Evolutionary conservation across 2,329 filamentous ascomycete species (phyloP).

Genomic region (Zasmidium cellare): DNA sequence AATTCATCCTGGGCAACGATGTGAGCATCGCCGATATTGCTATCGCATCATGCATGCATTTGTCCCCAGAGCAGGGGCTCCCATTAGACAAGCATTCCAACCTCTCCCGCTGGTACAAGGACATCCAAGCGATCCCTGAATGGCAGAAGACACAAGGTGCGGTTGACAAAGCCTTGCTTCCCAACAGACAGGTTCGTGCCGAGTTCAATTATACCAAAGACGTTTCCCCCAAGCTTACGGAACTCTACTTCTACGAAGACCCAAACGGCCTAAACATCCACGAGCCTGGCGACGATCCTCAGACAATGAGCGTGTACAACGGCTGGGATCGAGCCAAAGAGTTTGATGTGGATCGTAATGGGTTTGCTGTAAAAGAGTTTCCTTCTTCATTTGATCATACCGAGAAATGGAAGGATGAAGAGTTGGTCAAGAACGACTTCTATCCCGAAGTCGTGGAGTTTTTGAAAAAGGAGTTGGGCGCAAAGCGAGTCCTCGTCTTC

Average conservation of each 20-base stretch:
- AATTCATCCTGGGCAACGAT: conserved; percentile 39
- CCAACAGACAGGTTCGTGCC: conserved; percentile 40
- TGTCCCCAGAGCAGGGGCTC: conserved; percentile 36
- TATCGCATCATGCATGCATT: conserved; percentile 42
- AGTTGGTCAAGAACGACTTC: conserved; percentile 42
- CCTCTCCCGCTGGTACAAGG: conserved; percentile 40
- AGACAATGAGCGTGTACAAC: conserved; percentile 43
- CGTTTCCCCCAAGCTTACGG: conserved; percentile 37
- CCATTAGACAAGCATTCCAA: conserved; percentile 42
- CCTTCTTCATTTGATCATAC: conserved; percentile 4
- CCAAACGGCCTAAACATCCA: conserved; percentile 42
- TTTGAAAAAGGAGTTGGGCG: conserved; percentile 47
- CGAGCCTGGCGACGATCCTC: conserved; percentile 40
- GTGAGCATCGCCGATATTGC: conserved; percentile 45
- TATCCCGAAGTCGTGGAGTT: conserved; percentile 51
- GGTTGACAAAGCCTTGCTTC: conserved; percentile 40
- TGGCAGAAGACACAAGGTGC: conserved; percentile 44
- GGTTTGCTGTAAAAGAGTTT: conserved; percentile 48
- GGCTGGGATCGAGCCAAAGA: conserved; percentile 44
- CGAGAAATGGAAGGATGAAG: conserved; percentile 41
- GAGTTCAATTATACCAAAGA: conserved; percentile 51
- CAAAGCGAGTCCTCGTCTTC: conserved; percentile 49
- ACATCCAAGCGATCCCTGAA: conserved; percentile 39
- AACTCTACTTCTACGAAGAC: conserved; percentile 45
- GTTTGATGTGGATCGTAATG: conserved; percentile 48